Percentiles rank a stretch among this genome's conserved stretches.
Conservation (phyloP, 148 eudicot species). For the Silene latifolia region DNA sequence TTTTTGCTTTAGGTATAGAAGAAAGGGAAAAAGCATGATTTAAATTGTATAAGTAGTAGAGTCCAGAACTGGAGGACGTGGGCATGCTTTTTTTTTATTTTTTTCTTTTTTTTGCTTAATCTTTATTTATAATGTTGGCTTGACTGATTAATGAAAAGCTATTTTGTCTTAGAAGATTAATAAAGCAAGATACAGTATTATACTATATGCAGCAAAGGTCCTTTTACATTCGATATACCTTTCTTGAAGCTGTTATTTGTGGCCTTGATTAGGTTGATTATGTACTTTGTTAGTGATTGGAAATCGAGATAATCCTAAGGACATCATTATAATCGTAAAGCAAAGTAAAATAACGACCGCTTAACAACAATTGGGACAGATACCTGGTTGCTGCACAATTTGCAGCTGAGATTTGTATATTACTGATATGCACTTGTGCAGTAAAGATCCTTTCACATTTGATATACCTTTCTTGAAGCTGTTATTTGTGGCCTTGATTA, state of each 20-base stretch:
- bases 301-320: not conserved
- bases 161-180: too few species aligned
- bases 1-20: slow-evolving; percentile 6
- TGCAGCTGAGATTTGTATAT: too few species aligned
- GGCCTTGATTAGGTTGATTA: not conserved
- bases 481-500: not conserved
- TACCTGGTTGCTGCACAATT: too few species aligned
- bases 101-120: not conserved
- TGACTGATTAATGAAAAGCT: too few species aligned
- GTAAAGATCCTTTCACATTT: slow-evolving; percentile 13
- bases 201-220: not conserved
- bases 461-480: not conserved
- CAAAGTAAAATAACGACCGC: too few species aligned
- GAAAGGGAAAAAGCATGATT: slow-evolving; percentile 8
- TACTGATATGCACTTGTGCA: not conserved
- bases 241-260: not conserved
- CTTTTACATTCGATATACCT: slow-evolving; percentile 4
- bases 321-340: not conserved
- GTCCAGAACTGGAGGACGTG: slow-evolving; percentile 12
- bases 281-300: not conserved
- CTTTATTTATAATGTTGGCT: not conserved
- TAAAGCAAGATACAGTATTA: not conserved
- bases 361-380: too few species aligned
- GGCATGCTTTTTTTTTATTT: slow-evolving; percentile 7
- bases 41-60: slow-evolving; percentile 32